A percentile compares a stretch with the other conserved stretches of the same genome.
Conservation (phyloP, 2,329 filamentous ascomycete genomes). For the Chaetomiaceae sp. region DNA sequence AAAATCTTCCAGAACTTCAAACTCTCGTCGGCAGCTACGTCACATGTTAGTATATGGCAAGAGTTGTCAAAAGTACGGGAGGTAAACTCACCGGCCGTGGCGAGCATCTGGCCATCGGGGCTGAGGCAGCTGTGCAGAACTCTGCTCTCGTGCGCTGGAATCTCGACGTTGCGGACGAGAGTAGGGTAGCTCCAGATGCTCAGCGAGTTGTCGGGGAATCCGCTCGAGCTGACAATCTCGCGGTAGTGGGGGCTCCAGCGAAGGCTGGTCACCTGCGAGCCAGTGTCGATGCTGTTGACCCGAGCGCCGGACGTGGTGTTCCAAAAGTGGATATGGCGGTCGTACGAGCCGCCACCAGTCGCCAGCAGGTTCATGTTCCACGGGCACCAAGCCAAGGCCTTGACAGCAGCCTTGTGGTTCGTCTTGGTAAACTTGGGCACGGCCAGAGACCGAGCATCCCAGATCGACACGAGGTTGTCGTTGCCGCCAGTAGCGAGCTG, state of each 20-base stretch:
- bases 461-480: slow-evolving; percentile 98
- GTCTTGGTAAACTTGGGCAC: slow-evolving; percentile 99
- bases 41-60: slow-evolving; percentile 18
- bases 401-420: slow-evolving; percentile 98
- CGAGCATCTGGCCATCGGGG: slow-evolving; percentile 96
- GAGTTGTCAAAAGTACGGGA: background rate
- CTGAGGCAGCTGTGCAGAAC: slow-evolving; percentile 95
- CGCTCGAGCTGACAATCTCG: slow-evolving; percentile 94
- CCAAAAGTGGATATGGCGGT: slow-evolving; percentile 99
- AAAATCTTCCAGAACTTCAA: slow-evolving; percentile 99
- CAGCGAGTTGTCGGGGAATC: slow-evolving; percentile 98
- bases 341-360: slow-evolving; percentile 91
- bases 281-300: slow-evolving; percentile 98
- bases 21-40: slow-evolving; percentile 79
- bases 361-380: slow-evolving; percentile 98
- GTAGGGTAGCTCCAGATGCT: slow-evolving; percentile 99
- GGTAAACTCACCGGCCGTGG: slow-evolving; percentile 65
- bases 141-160: slow-evolving; percentile 92
- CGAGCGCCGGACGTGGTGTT: slow-evolving; percentile 96
- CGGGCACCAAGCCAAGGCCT: slow-evolving; percentile 96
- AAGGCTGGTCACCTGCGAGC: slow-evolving; percentile 92
- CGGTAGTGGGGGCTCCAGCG: slow-evolving; percentile 97
- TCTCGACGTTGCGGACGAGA: slow-evolving; percentile 94
- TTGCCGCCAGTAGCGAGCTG: slow-evolving; percentile 97
- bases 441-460: slow-evolving; percentile 88